phyloP scores from a whole-genome alignment of 2,329 filamentous ascomycete species.

The Colletotrichum sp. region DNA sequence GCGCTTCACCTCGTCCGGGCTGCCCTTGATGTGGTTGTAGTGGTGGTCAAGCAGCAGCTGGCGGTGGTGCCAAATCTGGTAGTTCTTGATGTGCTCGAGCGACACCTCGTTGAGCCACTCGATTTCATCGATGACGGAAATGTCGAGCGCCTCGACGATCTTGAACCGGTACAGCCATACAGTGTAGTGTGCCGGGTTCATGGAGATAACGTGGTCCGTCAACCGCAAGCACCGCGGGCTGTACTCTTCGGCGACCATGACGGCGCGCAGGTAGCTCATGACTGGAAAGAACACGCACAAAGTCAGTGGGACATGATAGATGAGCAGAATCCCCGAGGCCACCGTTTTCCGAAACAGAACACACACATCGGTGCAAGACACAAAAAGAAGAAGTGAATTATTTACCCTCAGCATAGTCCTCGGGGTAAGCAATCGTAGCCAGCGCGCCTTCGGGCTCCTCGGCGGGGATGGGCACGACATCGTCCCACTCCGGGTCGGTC shows the following conservation, averaged over 20 bases:
- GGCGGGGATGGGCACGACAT: conserved; percentile 82
- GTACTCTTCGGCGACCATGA: conserved; percentile 89
- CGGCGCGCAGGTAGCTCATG: conserved; percentile 89
- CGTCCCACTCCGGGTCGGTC: conserved; percentile 79
- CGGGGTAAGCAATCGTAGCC: conserved; percentile 89
- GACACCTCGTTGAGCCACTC: conserved; percentile 87
- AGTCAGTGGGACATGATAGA: background rate
- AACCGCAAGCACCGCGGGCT: conserved; percentile 79
- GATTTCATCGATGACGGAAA: conserved; percentile 74
- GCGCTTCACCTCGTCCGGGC: conserved; percentile 52
- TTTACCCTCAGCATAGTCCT: conserved; percentile 82
- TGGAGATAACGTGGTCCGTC: conserved; percentile 86
- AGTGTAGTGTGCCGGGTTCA: conserved; percentile 98
- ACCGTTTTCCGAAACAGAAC: background rate
- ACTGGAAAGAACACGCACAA: conserved; percentile 48
- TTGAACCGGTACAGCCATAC: conserved; percentile 96
- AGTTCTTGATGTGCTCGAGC: conserved; percentile 90
- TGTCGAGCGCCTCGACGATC: conserved; percentile 70
- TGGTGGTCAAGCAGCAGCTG: conserved; percentile 68
- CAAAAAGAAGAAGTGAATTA: conserved; percentile 17
- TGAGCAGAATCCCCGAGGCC: background rate
- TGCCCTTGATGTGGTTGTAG: conserved; percentile 62
- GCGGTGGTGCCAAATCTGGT: conserved; percentile 92
- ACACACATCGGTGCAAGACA: background rate
- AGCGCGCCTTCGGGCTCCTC: conserved; percentile 84